Evolutionary conservation across 345 rosid species (phyloP).

Genomic region (Litchi chinensis): DNA sequence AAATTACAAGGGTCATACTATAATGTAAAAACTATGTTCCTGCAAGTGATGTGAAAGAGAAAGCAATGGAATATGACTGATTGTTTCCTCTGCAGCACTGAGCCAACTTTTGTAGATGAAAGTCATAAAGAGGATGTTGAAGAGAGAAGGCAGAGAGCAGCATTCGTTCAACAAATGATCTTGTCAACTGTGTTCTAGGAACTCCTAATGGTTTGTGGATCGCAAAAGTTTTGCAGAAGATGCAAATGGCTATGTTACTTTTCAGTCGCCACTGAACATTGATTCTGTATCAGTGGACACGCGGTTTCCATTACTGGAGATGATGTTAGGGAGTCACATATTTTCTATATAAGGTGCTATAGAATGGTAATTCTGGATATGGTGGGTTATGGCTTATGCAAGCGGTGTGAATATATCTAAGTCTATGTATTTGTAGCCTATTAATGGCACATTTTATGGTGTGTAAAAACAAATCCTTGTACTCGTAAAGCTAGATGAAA

Average conservation of each 20-base stretch:
- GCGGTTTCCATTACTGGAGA: slow-evolving; percentile 22
- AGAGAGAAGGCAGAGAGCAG: slow-evolving; percentile 49
- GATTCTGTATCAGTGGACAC: background rate
- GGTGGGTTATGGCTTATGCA: background rate
- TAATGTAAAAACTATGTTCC: background rate
- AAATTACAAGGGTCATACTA: background rate
- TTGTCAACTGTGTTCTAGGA: slow-evolving; percentile 48
- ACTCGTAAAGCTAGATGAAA: slow-evolving; percentile 5
- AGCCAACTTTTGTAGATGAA: slow-evolving; percentile 20
- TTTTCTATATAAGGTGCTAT: slow-evolving; percentile 6
- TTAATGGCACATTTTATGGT: background rate
- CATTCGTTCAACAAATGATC: slow-evolving; percentile 48
- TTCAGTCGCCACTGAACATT: background rate
- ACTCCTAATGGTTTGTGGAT: background rate
- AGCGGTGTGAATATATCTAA: background rate
- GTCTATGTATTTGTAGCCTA: slow-evolving; percentile 6
- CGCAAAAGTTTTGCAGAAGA: slow-evolving; percentile 5
- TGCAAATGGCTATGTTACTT: slow-evolving; percentile 4
- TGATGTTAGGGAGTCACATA: slow-evolving; percentile 1
- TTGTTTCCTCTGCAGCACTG: slow-evolving; percentile 32
- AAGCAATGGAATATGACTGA: slow-evolving; percentile 4
- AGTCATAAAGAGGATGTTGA: slow-evolving; percentile 33
- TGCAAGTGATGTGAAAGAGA: background rate
- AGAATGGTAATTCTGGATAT: background rate
- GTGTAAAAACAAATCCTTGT: background rate